These are phyloP conservation scores for Centaurea solstitialis DNA, from an alignment of 129 eudicot genomes.

Conservation along the genomic window DNA sequence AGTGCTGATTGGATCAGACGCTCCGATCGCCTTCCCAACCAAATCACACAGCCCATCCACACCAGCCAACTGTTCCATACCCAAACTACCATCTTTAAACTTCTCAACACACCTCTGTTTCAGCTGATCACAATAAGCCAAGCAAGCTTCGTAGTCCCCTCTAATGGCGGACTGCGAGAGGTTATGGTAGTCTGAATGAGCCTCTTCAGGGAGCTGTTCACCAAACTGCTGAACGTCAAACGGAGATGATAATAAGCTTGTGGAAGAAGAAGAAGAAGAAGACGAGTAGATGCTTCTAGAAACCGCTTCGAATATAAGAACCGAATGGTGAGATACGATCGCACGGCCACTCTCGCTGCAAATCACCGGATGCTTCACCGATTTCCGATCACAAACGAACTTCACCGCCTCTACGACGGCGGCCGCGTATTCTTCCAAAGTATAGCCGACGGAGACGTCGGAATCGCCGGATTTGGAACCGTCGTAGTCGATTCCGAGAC, in stretches of 20 bases:
- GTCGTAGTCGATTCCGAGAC: conserved; percentile 95
- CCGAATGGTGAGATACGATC: conserved; percentile 90
- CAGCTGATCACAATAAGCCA: conserved; percentile 69
- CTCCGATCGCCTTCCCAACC: conserved; percentile 71
- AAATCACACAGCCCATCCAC: conserved; percentile 84
- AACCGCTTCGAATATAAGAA: conserved; percentile 86
- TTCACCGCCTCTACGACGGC: conserved; percentile 73
- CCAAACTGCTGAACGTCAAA: conserved; percentile 48
- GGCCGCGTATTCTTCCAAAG: conserved; percentile 80
- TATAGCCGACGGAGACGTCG: conserved; percentile 79
- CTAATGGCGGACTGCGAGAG: conserved; percentile 56
- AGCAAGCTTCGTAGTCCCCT: conserved; percentile 75
- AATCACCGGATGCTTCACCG: conserved; percentile 73
- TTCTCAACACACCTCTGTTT: conserved; percentile 83
- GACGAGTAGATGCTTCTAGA: conserved; percentile 42
- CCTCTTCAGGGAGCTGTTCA: conserved; percentile 66
- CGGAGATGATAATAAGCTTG: conserved; percentile 43
- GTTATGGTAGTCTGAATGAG: conserved; percentile 55
- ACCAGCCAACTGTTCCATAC: conserved; percentile 82
- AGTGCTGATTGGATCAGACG: conserved; percentile 62
- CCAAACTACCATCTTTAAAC: conserved; percentile 81
- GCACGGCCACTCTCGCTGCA: conserved; percentile 99
- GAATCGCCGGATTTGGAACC: conserved; percentile 77
- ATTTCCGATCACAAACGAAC: conserved; percentile 71
- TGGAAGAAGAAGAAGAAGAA: conserved; percentile 20